phyloP scores from a whole-genome alignment of 2,329 filamentous ascomycete genomes.

The Myriosclerotinia scirpicola region DNA sequence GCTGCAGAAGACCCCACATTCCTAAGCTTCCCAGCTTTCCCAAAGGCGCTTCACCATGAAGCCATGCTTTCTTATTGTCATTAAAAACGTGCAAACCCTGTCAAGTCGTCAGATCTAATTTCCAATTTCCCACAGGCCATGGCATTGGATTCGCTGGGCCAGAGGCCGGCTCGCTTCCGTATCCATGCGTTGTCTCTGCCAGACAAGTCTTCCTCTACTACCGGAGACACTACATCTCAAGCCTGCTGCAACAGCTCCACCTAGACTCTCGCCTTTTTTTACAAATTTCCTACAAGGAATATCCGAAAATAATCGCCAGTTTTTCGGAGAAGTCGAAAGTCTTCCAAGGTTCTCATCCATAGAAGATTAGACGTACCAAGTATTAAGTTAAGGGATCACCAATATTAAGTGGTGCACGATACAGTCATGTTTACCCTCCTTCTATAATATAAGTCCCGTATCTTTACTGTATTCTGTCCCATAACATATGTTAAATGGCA shows the following conservation, averaged over 20 bases:
- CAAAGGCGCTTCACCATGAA: conserved; percentile 17
- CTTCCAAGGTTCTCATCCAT: background rate
- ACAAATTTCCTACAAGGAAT: conserved; percentile 5
- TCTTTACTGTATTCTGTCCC: too few species aligned
- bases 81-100: conserved; percentile 31
- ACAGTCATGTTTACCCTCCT: background rate
- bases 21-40: background rate
- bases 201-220: conserved; percentile 6
- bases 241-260: background rate
- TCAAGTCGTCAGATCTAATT: conserved; percentile 31
- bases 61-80: conserved; percentile 2
- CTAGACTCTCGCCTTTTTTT: background rate
- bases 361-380: background rate
- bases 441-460: background rate
- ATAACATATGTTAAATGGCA: background rate
- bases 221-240: conserved; percentile 7
- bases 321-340: background rate
- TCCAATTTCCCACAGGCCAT: conserved; percentile 27
- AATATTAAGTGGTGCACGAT: background rate
- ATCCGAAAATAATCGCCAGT: background rate
- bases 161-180: conserved; percentile 18
- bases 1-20: conserved; percentile 12
- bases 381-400: background rate
- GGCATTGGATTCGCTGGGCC: conserved; percentile 29
- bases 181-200: conserved; percentile 24